Base-by-base conservation (phyloP, 2,329 filamentous ascomycete genomes). In the Nectriaceae sp. region DNA sequence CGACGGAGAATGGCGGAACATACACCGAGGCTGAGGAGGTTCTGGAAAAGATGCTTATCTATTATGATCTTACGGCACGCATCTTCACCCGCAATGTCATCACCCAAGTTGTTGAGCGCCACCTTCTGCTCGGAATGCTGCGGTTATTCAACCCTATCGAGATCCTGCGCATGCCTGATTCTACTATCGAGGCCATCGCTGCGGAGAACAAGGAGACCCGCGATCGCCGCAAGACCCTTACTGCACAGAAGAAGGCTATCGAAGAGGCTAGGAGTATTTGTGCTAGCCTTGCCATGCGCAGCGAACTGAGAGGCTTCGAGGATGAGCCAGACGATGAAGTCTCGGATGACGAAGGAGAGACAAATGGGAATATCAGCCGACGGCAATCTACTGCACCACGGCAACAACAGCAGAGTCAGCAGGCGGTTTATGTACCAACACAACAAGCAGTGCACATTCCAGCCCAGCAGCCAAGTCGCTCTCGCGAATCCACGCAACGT, bases 21-120 rank as follows among this genome's bases (percentile, higher is more conserved):
- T 79, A 76, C 55, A 74, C 71, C 2, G 76, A 79, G 48, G 76
- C 77, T 0, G 75, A 79, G 49, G 76, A 79, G 60, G 76, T 79
- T 0, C 57, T 79, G 21, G 77, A 79, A 61, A 79, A 79, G 68
- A 79, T 79, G 77, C 67, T 79, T 44, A 79, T 79, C 52, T 79
- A 77, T 65, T 79, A 79, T 52, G 76, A 79, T 33, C 70, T 79
- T 8, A 76, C 76, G 2, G 74, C 75, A 5, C 75, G 77, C 59
- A 75, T 74, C 41, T 79, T 78, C 49, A 78, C 76, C 21, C 70
- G 76, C 45, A 79, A 79, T 52, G 71, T 76, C 47, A 78, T 79
- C 45, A 78, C 75, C 0, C 76, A 79, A 49, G 75, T 79, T 0
- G 72, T 77, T 1, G 77, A 79, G 60, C 70, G 76, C 0, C 76